phyloP scores from a whole-genome alignment of 768 basidiomycete genomes.

The Hericium coralloides region DNA sequence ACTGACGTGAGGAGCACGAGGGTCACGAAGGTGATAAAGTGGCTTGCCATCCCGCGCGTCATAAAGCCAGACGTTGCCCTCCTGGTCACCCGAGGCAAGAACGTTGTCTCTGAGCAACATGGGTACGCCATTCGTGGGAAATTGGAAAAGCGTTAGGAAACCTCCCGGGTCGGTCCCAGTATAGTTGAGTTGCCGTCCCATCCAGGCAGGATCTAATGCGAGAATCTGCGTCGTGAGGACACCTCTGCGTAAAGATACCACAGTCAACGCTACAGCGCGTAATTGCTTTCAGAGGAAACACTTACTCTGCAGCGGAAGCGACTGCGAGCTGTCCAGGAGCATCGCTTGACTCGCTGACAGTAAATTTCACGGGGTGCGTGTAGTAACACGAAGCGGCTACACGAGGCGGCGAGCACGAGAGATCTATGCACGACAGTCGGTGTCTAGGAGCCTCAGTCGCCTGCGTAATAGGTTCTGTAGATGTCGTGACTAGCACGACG shows the following conservation, averaged over 20 bases:
- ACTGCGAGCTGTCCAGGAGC: not conserved
- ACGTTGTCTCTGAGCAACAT: not conserved
- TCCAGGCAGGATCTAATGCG: not conserved
- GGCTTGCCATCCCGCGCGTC: not conserved
- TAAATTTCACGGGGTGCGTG: not conserved
- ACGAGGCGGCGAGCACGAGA: not conserved
- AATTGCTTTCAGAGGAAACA: not conserved
- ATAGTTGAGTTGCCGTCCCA: not conserved
- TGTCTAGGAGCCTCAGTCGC: not conserved
- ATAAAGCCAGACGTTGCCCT: conserved; percentile 1
- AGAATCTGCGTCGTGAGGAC: not conserved
- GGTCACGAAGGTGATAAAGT: not conserved
- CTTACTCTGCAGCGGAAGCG: not conserved
- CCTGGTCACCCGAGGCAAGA: not conserved
- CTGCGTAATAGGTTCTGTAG: not conserved
- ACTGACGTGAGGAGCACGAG: not conserved
- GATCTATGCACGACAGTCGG: not conserved
- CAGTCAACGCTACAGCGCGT: not conserved
- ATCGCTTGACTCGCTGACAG: not conserved
- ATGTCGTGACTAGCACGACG: not conserved
- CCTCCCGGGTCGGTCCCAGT: not conserved
- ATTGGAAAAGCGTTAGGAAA: not conserved
- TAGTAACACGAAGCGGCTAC: not conserved
- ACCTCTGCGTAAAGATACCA: not conserved
- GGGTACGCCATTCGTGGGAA: not conserved